Conservation (phyloP, 495 filamentous ascomycete species). For the Barbatosphaeria neglecta region DNA sequence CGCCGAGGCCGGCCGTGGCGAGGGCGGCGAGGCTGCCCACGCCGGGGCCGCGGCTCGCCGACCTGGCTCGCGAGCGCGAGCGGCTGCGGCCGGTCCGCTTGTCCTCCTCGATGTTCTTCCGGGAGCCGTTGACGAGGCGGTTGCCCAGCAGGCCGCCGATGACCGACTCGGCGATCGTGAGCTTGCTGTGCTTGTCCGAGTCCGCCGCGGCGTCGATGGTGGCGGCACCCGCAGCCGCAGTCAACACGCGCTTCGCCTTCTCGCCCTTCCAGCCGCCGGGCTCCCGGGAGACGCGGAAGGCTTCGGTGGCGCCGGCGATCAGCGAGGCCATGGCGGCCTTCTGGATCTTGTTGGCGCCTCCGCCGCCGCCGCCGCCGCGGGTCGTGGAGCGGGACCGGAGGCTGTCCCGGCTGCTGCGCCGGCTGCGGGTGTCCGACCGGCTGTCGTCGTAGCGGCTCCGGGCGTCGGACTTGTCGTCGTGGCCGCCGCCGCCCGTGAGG, state of each 20-base stretch:
- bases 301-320: conserved; percentile 75
- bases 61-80: conserved; percentile 42
- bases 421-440: conserved; percentile 36
- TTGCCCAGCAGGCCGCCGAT: conserved; percentile 79
- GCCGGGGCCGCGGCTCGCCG: conserved; percentile 27
- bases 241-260: conserved; percentile 78
- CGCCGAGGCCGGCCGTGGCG: conserved; percentile 63
- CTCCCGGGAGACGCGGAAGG: conserved; percentile 75
- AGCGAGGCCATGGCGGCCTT: conserved; percentile 81
- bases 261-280: conserved; percentile 74
- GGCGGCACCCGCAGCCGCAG: conserved; percentile 73
- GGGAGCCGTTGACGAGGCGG: conserved; percentile 63
- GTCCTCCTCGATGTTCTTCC: conserved; percentile 48
- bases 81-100: conserved; percentile 36
- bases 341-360: conserved; percentile 54
- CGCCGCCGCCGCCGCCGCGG: conserved; percentile 35
- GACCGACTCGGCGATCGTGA: conserved; percentile 58
- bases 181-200: conserved; percentile 59
- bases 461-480: no score
- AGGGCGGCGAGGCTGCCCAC: conserved; percentile 49
- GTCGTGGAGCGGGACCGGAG: conserved; percentile 30
- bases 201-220: conserved; percentile 70
- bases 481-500: conserved; percentile 24
- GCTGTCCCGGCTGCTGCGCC: conserved; percentile 37
- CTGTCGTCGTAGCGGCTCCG: conserved; percentile 41